Conservation (phyloP, 176 grass and related monocot species). For the Dendrocalamus sinicus region DNA sequence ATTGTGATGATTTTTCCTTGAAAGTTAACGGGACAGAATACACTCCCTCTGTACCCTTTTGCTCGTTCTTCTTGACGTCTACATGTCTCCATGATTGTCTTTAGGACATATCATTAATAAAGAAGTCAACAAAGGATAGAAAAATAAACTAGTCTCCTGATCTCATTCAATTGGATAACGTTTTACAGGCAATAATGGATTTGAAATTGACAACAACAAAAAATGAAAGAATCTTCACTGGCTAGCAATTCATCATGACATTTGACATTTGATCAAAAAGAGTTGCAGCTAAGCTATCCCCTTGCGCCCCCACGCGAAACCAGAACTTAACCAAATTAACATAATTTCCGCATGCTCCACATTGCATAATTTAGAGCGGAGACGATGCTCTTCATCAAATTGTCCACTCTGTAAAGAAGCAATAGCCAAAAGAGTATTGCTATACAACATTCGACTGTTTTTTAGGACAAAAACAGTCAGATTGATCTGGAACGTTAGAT, state of each 20-base stretch:
- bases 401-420: constrained; percentile 8
- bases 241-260: constrained; percentile 23
- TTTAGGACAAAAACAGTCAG: no score
- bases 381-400: background rate
- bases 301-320: background rate
- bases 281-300: background rate
- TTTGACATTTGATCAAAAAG: background rate
- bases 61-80: no score
- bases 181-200: background rate
- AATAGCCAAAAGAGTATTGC: no score
- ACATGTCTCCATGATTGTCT: no score
- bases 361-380: background rate
- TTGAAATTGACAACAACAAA: background rate
- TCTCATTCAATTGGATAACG: background rate
- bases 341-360: constrained; percentile 23
- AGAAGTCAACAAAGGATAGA: background rate
- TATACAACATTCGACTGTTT: no score
- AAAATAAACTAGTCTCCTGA: background rate
- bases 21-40: no score
- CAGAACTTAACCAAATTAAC: background rate
- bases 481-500: no score
- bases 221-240: background rate
- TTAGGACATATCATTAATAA: no score
- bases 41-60: no score
- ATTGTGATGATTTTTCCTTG: no score